Percentiles rank a stretch among this genome's conserved stretches.
These are phyloP conservation scores for Beauveria australis DNA, from an alignment of 2,329 filamentous ascomycete genomes.

Conservation along the genomic window DNA sequence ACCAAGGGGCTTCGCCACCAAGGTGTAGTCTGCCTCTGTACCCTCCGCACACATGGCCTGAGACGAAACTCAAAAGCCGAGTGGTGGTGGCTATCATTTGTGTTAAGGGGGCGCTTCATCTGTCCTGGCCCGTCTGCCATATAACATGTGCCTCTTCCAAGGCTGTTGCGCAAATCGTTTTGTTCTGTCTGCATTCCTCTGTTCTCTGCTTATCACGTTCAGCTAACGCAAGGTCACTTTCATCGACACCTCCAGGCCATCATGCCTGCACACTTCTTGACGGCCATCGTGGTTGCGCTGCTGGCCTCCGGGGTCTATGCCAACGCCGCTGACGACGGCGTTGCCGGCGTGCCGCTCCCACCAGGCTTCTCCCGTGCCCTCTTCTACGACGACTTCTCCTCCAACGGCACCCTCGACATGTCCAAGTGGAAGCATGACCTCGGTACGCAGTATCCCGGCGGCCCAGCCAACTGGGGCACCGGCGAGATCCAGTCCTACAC, in stretches of 20 bases:
- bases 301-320: not conserved
- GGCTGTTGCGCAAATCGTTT: not conserved
- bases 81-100: not conserved
- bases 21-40: not conserved
- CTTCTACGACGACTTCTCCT: constrained; percentile 23
- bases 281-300: not conserved
- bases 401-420: constrained; percentile 19
- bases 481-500: constrained; percentile 41
- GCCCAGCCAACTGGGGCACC: constrained; percentile 39
- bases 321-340: not conserved
- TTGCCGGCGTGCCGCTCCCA: constrained; percentile 5
- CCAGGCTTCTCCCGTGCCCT: constrained; percentile 16
- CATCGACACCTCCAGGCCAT: not conserved
- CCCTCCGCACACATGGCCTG: not conserved
- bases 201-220: not conserved
- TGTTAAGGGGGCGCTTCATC: not conserved
- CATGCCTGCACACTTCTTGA: not conserved
- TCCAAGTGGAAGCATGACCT: constrained; percentile 35
- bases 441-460: constrained; percentile 40
- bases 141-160: not conserved
- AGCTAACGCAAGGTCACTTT: too few relatives aligned
- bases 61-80: not conserved
- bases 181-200: too few relatives aligned
- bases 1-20: not conserved
- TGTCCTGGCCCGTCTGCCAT: not conserved